phyloP scores from a whole-genome alignment of 2,329 filamentous ascomycete genomes.

The Fusarium solani-melongenae region DNA sequence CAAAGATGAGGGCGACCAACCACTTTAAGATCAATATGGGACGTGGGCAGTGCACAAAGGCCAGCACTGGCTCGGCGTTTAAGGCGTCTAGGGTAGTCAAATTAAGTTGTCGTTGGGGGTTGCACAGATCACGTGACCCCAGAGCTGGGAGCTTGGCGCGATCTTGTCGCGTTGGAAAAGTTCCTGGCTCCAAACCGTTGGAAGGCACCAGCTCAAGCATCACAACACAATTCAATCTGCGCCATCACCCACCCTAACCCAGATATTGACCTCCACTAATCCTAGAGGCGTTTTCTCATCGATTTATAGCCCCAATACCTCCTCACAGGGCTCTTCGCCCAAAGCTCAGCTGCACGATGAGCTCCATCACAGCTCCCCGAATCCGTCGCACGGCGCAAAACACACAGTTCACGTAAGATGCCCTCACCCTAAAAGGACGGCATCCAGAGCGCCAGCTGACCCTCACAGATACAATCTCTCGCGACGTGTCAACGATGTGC shows the following conservation, averaged over 20 bases:
- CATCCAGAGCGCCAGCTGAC: conserved; percentile 3
- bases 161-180: conserved; percentile 45
- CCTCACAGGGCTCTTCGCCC: conserved; percentile 36
- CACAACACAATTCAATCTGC: conserved; percentile 2
- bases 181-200: conserved; percentile 25
- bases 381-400: conserved; percentile 62
- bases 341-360: conserved; percentile 45
- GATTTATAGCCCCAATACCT: background rate
- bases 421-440: background rate
- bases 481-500: conserved; percentile 68
- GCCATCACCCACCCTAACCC: background rate
- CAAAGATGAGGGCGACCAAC: background rate
- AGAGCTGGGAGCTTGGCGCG: conserved; percentile 33
- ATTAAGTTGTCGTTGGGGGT: too few relatives aligned
- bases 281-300: background rate
- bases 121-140: conserved; percentile 32
- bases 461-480: conserved; percentile 66
- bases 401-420: conserved; percentile 59
- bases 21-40: too few relatives aligned
- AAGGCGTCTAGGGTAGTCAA: conserved; percentile 1
- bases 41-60: too few relatives aligned
- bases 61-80: background rate
- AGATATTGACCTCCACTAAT: background rate
- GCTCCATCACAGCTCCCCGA: conserved; percentile 49
- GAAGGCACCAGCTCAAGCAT: conserved; percentile 5